phyloP scores from a whole-genome alignment of 305 asterid genomes.

The Withania somnifera region DNA sequence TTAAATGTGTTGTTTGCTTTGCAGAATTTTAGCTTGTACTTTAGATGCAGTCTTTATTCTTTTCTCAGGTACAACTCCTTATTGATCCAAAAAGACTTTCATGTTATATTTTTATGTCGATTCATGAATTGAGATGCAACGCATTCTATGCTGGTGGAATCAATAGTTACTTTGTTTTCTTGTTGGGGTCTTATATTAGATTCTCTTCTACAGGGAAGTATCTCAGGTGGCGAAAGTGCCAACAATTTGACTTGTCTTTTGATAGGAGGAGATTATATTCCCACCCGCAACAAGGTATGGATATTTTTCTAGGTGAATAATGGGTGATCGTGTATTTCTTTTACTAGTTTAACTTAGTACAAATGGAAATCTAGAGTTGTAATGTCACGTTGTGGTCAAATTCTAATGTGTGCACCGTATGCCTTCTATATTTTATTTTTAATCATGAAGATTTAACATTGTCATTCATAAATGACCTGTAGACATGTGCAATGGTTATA shows the following conservation, averaged over 20 bases:
- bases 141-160: neutral
- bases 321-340: neutral
- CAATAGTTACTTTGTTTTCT: neutral
- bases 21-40: constrained; percentile 97
- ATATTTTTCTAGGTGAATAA: neutral
- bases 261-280: constrained; percentile 77
- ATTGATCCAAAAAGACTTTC: constrained; percentile 11
- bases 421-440: neutral
- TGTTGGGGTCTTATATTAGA: neutral
- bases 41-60: constrained; percentile 84
- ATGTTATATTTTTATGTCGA: neutral
- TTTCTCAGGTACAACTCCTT: constrained; percentile 68
- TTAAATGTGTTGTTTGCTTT: constrained; percentile 6
- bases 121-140: neutral
- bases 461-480: neutral
- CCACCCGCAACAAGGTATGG: constrained; percentile 90
- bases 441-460: neutral
- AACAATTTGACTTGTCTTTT: constrained; percentile 77
- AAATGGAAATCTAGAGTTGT: neutral
- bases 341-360: neutral
- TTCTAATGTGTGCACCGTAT: neutral
- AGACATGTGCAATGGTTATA: neutral
- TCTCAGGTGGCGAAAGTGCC: constrained; percentile 84
- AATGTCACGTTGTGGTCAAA: neutral
- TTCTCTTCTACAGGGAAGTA: constrained; percentile 57